Conservation (phyloP, 176 grass and related monocot species). For the Bonia amplexicaulis region DNA sequence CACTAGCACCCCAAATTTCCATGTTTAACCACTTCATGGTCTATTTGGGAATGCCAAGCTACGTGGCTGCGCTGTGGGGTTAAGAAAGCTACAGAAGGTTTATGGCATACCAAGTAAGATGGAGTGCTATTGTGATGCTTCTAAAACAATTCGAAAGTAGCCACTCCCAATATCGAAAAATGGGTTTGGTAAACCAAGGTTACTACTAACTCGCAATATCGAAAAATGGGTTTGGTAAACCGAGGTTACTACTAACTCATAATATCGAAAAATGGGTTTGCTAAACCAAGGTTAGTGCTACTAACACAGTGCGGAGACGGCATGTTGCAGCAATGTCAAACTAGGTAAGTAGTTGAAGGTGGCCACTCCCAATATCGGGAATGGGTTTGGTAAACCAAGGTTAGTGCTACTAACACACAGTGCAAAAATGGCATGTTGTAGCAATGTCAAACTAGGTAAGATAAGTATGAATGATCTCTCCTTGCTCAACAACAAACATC, state of each 20-base stretch:
- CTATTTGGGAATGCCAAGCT: neutral
- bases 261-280: neutral
- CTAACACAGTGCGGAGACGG: neutral
- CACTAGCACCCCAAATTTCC: neutral
- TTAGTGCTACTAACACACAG: too few species aligned
- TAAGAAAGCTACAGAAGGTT: neutral
- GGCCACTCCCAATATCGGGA: too few species aligned
- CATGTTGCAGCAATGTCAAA: neutral
- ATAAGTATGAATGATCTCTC: neutral
- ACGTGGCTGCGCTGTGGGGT: neutral
- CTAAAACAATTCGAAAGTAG: neutral
- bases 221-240: neutral
- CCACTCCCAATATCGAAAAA: neutral
- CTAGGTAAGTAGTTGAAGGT: neutral
- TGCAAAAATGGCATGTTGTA: neutral
- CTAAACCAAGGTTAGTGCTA: neutral
- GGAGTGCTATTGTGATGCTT: neutral
- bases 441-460: neutral
- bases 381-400: too few species aligned
- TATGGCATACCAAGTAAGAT: neutral
- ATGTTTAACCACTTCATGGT: neutral
- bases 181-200: too few species aligned
- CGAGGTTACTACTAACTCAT: neutral
- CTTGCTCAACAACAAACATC: neutral
- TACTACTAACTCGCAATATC: too few species aligned